These are phyloP conservation scores for Aquilaria malaccensis DNA, from an alignment of 345 rosid species.

Conservation along the genomic window DNA sequence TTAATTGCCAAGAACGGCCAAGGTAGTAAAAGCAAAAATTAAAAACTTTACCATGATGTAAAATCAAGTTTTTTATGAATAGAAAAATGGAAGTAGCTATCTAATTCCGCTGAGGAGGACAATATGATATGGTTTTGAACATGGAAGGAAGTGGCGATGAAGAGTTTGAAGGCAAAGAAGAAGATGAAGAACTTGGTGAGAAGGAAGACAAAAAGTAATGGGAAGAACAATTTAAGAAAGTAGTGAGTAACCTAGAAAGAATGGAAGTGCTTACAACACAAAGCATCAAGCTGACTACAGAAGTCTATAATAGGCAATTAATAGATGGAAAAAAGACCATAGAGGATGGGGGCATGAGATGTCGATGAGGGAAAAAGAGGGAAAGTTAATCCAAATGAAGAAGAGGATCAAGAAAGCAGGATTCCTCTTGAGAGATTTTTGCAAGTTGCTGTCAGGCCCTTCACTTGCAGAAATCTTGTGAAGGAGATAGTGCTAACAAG, in stretches of 20 bases:
- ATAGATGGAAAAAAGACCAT: constrained; percentile 20
- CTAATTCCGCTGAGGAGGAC: too few relatives aligned
- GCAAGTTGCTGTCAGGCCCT: constrained; percentile 79
- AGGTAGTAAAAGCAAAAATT: too few relatives aligned
- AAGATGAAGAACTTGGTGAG: constrained; percentile 1
- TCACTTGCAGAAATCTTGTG: constrained; percentile 84
- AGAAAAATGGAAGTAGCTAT: too few relatives aligned
- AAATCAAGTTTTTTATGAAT: too few relatives aligned
- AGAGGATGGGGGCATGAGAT: constrained; percentile 48
- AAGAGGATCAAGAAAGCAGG: constrained; percentile 63
- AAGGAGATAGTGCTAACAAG: constrained; percentile 94
- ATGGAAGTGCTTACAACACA: constrained; percentile 68
- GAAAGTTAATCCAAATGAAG: constrained; percentile 68
- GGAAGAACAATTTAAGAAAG: constrained; percentile 69
- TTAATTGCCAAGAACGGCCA: too few relatives aligned
- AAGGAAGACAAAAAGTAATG: constrained; percentile 24
- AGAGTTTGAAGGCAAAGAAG: constrained; percentile 24
- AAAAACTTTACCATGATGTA: too few relatives aligned
- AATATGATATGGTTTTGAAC: too few relatives aligned
- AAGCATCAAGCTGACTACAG: constrained; percentile 42
- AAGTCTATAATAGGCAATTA: constrained; percentile 46
- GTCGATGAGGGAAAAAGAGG: constrained; percentile 57
- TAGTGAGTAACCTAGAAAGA: constrained; percentile 50
- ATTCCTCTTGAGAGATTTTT: constrained; percentile 82
- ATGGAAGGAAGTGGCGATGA: constrained; percentile 15